Conservation (phyloP, 176 grass and related monocot genomes). For the Alopecurus myosuroides region DNA sequence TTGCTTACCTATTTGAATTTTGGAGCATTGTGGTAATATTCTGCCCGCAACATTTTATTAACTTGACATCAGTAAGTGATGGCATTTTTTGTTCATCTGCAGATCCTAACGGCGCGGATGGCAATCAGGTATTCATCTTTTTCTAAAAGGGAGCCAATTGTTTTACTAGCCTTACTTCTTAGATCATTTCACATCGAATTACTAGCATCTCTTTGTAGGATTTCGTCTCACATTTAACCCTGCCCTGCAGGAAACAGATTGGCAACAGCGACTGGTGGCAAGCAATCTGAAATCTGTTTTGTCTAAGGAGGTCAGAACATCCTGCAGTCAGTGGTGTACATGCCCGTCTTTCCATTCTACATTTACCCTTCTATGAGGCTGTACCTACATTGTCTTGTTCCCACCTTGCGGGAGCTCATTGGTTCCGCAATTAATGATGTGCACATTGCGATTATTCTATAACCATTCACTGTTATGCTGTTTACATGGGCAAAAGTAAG, state of each 20-base stretch:
- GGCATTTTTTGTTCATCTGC: slow-evolving; percentile 30
- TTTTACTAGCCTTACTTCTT: slow-evolving; percentile 5
- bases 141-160: background rate
- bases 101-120: slow-evolving; percentile 44
- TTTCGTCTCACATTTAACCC: slow-evolving; percentile 11
- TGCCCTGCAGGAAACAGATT: slow-evolving; percentile 50
- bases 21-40: slow-evolving; percentile 2
- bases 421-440: background rate
- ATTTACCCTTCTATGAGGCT: background rate
- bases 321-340: background rate
- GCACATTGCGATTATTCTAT: background rate
- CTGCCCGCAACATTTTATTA: background rate
- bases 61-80: background rate
- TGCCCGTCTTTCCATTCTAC: background rate
- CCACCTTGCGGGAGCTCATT: background rate
- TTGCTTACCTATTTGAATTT: background rate
- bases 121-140: slow-evolving; percentile 49
- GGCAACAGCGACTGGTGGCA: slow-evolving; percentile 51
- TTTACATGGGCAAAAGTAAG: background rate
- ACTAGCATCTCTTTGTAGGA: background rate
- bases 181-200: slow-evolving; percentile 2
- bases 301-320: slow-evolving; percentile 69
- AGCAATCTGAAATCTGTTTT: slow-evolving; percentile 77
- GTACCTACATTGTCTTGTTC: background rate
- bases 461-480: slow-evolving; percentile 17